Evolutionary conservation across 768 basidiomycete species (phyloP), one percentile per base, ranked within the genome.

Genomic region (Xerocomellus intermedius): DNA sequence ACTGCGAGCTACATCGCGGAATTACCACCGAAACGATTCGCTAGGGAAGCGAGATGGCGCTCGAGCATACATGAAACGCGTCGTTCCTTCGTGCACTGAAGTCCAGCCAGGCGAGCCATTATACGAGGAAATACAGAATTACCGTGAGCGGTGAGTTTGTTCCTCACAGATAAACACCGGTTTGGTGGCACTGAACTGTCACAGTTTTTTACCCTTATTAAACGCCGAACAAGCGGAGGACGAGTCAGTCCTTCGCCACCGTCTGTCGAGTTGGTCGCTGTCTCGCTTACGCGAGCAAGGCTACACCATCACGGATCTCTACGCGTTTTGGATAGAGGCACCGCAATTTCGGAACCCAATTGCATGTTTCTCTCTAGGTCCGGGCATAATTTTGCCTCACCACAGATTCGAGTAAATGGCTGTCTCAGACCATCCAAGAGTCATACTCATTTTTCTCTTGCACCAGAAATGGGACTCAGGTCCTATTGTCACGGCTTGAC

Each of bases 321-420:
- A 72, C 16, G 89, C 81, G 0, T 92, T 79, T 64, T 91, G 87
- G 89, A 67, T 86, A 37, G 77, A 83, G 52, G 76, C 74, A n/a
- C 81, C 77, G 22, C 79, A 81, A 52, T 85, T 81, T 67, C 87
- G 85, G 1, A 79, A 80, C 38, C 84, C 83, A 2, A 78, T 87
- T 7, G 90, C 88, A 0, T 77, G 79, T 3, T 92, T 94, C 62
- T 65, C 71, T 1, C 66, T 84, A 1, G 84, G 89, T 32, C 82
- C 89, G 17, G 87, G 89, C 1, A 59, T 84, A 3, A 64, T 70
- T 13, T 73, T 94, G 6, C 85, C 84, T 0, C 81, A 83, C 37
- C 82, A 90, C 65, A 79, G 79, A 52, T 87, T 94, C 57, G 83
- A 84, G 91, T 91, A 62, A 64, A 83, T 75, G 1, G 14, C 39